Conservation (phyloP, 805 yeast species). For the Candida gorgasii region DNA sequence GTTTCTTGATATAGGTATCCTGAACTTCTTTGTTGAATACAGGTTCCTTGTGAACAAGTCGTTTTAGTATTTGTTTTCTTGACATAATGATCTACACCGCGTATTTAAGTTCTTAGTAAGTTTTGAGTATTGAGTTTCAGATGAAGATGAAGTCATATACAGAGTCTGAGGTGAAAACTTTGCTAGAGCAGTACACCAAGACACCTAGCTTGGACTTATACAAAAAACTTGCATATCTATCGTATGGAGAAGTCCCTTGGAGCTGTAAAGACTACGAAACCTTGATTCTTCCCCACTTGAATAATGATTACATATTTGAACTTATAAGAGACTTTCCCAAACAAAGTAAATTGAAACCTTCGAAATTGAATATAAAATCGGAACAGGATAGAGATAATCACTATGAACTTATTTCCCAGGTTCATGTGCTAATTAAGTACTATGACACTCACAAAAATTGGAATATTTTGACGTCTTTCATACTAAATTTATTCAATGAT, state of each 20-base stretch:
- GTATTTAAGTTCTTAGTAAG: too few species aligned
- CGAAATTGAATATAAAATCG: slow-evolving; percentile 3
- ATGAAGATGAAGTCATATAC: background rate
- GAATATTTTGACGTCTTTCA: slow-evolving; percentile 32
- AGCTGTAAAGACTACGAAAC: slow-evolving; percentile 4
- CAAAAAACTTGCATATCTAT: background rate
- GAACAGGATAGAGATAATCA: background rate
- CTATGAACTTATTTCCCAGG: slow-evolving; percentile 25
- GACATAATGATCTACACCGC: background rate
- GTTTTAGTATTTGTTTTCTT: slow-evolving; percentile 1
- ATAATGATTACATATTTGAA: slow-evolving; percentile 7
- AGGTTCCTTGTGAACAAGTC: slow-evolving; percentile 4
- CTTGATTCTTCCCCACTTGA: background rate
- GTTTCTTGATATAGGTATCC: slow-evolving; percentile 9
- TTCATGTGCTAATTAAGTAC: slow-evolving; percentile 20
- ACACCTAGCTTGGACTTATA: background rate
- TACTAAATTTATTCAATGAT: slow-evolving; percentile 37
- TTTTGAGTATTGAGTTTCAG: too few species aligned
- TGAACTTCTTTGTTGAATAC: slow-evolving; percentile 9
- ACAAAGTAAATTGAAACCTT: background rate
- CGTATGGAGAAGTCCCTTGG: slow-evolving; percentile 7
- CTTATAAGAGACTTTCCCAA: slow-evolving; percentile 4
- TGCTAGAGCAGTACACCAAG: background rate
- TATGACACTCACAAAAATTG: slow-evolving; percentile 18
- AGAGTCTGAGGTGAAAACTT: background rate